Conservation (phyloP, 2,329 filamentous ascomycete genomes). For the Ophiocordyceps sinensis region DNA sequence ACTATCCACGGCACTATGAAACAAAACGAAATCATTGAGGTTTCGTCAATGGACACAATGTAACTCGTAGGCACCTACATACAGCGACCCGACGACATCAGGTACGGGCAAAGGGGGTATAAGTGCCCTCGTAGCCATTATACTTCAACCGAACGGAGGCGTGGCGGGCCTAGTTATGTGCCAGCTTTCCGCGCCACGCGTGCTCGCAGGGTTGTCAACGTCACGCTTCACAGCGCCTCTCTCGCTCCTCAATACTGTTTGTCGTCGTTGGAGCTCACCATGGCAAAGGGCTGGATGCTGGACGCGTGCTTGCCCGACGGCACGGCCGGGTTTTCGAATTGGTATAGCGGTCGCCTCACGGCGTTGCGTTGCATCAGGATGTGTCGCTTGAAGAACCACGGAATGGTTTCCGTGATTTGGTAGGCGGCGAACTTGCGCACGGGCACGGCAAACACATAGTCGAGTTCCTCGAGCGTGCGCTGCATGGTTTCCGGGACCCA, state of each 20-base stretch:
- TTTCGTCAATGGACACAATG: too few relatives aligned
- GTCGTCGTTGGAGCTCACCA: not conserved
- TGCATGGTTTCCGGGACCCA: constrained; percentile 39
- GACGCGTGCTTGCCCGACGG: not conserved
- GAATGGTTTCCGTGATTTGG: constrained; percentile 16
- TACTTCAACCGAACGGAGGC: too few relatives aligned
- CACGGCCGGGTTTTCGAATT: constrained; percentile 15
- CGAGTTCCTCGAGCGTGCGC: constrained; percentile 33
- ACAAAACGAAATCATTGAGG: too few relatives aligned
- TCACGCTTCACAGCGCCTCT: not conserved
- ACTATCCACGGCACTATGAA: too few relatives aligned
- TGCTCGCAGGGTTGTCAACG: not conserved
- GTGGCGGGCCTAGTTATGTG: too few relatives aligned
- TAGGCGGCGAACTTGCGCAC: constrained; percentile 25
- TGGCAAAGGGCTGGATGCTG: not conserved
- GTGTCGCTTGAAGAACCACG: constrained; percentile 18
- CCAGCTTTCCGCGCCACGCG: too few relatives aligned
- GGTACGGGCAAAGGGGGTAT: too few relatives aligned
- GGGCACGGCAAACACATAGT: constrained; percentile 35
- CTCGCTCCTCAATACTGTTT: not conserved
- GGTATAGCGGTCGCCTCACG: constrained; percentile 19
- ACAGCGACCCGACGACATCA: too few relatives aligned
- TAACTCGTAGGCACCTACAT: too few relatives aligned
- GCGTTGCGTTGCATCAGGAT: constrained; percentile 17
- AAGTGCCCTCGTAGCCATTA: too few relatives aligned